Base-by-base conservation (phyloP, 495 filamentous ascomycete species). In the Cercophora scortea region DNA sequence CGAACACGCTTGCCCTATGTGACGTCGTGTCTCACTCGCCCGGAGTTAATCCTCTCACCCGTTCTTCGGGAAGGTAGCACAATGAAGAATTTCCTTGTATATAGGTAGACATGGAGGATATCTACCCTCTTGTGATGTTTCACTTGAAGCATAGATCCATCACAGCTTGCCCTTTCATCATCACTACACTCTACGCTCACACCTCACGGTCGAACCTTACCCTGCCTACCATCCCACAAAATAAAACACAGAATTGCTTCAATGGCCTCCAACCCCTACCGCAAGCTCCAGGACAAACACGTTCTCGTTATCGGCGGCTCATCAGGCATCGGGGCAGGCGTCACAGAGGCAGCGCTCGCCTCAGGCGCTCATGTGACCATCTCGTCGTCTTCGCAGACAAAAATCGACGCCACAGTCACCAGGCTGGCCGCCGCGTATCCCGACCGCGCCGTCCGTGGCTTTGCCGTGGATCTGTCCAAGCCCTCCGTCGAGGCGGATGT, bases 291-390 rank as follows among this genome's bases (percentile, higher is more conserved):
- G 5, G 61, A 60, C 49, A 64, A 61, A 39, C 68, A 69, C 54
- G 59, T 84, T 45, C 72, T 82, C 54, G 50, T 82, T 39, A 69
- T 83, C 49, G 81, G 81, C 32, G 81, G 77, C 9, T 75, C 67
- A 33, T 70, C 70, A 3, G 81, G 80, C 36, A 79, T 85, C 47
- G 82, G 81, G 32, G 78, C 73, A 45, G 70, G 65, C 42, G 76
- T 82, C 5, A 80, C 80, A 38, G 70, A 78, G 57, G 70, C 64
- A 6, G 60, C 66, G 10, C 61, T 84, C 50, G 73, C 74, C 42
- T 64, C 77, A 18, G 70, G 72, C 38, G 77, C 77, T 38, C 58
- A 58, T 50, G 73, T 85, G 40, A 79, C 73, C 34, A 71, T 86
- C 59, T 70, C 73, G 39, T 78, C 75, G 1, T 85, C 82, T 0